A percentile compares a stretch with the other conserved stretches of the same genome.
These are phyloP conservation scores for Elsinoe perseae DNA, from an alignment of 2,329 filamentous ascomycete species.

Conservation along the genomic window DNA sequence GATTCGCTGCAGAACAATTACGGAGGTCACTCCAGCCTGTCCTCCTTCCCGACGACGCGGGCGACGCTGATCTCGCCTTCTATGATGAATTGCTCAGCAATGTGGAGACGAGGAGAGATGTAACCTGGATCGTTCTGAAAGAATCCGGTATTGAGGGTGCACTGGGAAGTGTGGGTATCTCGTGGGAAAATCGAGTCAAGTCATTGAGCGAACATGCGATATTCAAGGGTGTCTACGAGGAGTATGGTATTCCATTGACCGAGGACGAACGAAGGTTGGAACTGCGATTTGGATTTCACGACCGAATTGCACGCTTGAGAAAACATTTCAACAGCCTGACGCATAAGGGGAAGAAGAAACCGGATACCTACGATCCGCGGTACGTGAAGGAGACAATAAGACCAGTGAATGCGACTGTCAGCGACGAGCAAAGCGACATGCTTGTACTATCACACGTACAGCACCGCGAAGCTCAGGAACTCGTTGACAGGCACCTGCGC, in stretches of 20 bases:
- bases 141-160: not conserved
- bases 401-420: not conserved
- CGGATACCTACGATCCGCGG: not conserved
- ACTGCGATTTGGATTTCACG: not conserved
- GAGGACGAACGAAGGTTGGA: not conserved
- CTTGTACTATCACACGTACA: not conserved
- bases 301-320: not conserved
- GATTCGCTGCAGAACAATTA: not conserved
- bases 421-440: not conserved
- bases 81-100: constrained; percentile 3
- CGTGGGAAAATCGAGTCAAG: not conserved
- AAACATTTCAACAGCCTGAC: not conserved
- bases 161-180: not conserved
- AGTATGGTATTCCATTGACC: constrained; percentile 11
- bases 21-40: constrained; percentile 2
- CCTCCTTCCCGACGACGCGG: not conserved
- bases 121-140: not conserved
- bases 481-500: not conserved
- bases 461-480: not conserved
- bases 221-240: constrained; percentile 6
- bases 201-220: not conserved
- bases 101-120: constrained; percentile 4
- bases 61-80: not conserved
- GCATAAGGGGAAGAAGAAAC: not conserved
- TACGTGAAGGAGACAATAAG: not conserved